A percentile compares a stretch with the other conserved stretches of the same genome.
These are phyloP conservation scores for Kodamaea sp. DNA, from an alignment of 1,139 yeast species.

Conservation along the genomic window DNA sequence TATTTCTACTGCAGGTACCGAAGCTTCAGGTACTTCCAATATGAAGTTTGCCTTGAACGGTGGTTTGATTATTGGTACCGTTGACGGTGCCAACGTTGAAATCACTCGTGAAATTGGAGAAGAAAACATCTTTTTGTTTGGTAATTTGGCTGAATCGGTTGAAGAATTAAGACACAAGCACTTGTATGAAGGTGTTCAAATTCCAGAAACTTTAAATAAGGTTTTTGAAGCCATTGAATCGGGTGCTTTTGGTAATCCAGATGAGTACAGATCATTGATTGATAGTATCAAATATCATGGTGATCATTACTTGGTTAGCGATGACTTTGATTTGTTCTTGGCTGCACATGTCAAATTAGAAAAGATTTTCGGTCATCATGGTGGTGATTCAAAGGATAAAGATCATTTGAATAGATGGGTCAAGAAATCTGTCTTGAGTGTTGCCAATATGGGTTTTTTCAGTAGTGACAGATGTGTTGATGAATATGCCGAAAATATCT, in stretches of 20 bases:
- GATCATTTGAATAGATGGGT: conserved; percentile 69
- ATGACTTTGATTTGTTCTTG: conserved; percentile 83
- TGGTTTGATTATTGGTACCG: conserved; percentile 91
- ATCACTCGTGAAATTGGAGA: conserved; percentile 92
- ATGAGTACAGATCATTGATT: conserved; percentile 64
- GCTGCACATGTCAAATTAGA: conserved; percentile 79
- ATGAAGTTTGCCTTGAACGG: conserved; percentile 95
- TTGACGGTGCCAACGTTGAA: conserved; percentile 96
- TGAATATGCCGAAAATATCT: conserved; percentile 88
- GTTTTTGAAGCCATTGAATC: conserved; percentile 69
- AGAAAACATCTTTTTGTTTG: conserved; percentile 87
- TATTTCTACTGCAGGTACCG: conserved; percentile 97
- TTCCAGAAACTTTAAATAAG: conserved; percentile 53
- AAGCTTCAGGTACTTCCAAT: conserved; percentile 93
- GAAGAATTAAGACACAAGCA: conserved; percentile 81
- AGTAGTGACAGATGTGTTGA: conserved; percentile 87
- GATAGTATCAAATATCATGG: conserved; percentile 71
- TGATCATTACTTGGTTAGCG: conserved; percentile 82
- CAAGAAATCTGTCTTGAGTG: conserved; percentile 69
- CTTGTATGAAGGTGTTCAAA: conserved; percentile 51
- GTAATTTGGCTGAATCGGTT: conserved; percentile 85
- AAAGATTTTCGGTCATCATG: conserved; percentile 55
- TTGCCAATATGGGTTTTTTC: conserved; percentile 93
- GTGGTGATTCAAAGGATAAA: conserved; percentile 39
- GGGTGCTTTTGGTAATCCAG: conserved; percentile 69